These are phyloP conservation scores for Penicillium canariense DNA, from an alignment of 495 filamentous ascomycete species.

Conservation along the genomic window DNA sequence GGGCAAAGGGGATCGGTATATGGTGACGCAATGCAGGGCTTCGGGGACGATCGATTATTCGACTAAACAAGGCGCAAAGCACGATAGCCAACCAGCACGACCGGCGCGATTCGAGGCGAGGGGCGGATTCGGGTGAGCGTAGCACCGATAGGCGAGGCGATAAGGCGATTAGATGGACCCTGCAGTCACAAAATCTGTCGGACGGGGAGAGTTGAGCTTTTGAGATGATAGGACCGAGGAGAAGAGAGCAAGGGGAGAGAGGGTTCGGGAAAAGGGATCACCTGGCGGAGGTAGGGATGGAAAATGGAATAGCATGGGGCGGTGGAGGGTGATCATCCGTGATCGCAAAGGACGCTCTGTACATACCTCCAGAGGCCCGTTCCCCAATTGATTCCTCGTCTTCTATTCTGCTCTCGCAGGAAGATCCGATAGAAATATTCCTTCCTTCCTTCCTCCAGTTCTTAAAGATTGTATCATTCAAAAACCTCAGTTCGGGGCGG, in stretches of 20 bases:
- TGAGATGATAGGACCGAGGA: not conserved
- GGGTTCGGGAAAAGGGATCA: conserved; percentile 11
- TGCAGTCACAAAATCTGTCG: not conserved
- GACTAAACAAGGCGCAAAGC: not conserved
- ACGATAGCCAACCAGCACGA: conserved; percentile 23
- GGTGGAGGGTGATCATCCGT: conserved; percentile 17
- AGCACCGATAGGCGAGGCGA: conserved; percentile 1
- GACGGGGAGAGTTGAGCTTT: not conserved
- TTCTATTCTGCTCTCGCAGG: not conserved
- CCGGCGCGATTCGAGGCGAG: conserved; percentile 21
- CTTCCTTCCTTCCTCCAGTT: not conserved
- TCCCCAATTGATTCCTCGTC: not conserved
- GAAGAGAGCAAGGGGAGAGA: conserved; percentile 7
- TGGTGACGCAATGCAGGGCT: not conserved
- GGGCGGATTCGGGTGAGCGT: conserved; percentile 1
- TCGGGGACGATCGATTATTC: not conserved
- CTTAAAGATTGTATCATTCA: not conserved
- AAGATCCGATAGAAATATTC: not conserved
- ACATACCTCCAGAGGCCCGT: not conserved
- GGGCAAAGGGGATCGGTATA: not conserved
- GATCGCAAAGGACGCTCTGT: not conserved
- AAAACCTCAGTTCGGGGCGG: conserved; percentile 5
- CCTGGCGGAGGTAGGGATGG: conserved; percentile 17
- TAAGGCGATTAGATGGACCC: not conserved
- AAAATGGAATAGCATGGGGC: conserved; percentile 11